Evolutionary conservation across 2,329 filamentous ascomycete genomes (phyloP).

Genomic region (Epichloe coenophiala): DNA sequence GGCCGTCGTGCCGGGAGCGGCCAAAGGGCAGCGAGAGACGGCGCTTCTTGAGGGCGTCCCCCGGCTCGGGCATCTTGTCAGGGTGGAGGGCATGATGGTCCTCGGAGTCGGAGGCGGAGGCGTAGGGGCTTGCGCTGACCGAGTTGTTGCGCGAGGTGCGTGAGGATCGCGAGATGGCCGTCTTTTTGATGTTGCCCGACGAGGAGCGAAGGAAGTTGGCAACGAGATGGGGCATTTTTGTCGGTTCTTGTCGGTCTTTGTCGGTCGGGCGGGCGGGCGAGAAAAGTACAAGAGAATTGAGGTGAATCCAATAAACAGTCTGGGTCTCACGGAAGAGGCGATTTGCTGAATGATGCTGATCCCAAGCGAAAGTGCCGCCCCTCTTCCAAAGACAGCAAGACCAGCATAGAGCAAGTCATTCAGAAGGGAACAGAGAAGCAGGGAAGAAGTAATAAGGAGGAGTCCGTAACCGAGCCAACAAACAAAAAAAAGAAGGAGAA

Average conservation of each 20-base stretch:
- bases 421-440: background rate
- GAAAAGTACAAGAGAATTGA: no score
- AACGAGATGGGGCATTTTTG: conserved; percentile 42
- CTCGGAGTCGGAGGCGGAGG: conserved; percentile 20
- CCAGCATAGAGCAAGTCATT: background rate
- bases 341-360: no score
- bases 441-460: no score
- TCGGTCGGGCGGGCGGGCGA: no score
- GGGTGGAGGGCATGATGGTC: conserved; percentile 12
- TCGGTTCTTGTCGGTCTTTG: no score
- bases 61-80: conserved; percentile 25
- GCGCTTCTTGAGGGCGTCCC: conserved; percentile 27
- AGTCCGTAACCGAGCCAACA: background rate
- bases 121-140: conserved; percentile 18
- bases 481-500: background rate
- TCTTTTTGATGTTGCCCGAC: conserved; percentile 39
- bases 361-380: no score
- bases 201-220: conserved; percentile 43
- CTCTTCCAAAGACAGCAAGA: no score
- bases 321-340: no score
- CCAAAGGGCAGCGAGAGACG: conserved; percentile 28
- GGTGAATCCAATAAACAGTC: no score
- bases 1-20: conserved; percentile 5
- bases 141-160: conserved; percentile 15
- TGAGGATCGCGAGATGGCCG: conserved; percentile 13